These are phyloP conservation scores for Ceratonia siliqua DNA, from an alignment of 306 rosid genomes.

Conservation along the genomic window DNA sequence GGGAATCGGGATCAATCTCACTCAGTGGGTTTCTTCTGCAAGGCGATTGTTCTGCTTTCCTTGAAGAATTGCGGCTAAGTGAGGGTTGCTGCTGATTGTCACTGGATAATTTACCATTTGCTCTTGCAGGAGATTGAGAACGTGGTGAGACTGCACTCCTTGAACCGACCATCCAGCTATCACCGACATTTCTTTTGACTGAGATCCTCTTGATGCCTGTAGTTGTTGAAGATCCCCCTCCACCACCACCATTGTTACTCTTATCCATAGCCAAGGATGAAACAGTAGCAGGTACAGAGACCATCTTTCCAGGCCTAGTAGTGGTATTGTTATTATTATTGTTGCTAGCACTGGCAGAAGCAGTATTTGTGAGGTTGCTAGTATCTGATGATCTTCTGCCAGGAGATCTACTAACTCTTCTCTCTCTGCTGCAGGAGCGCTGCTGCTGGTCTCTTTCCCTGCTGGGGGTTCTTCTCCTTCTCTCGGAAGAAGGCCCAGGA, in stretches of 20 bases:
- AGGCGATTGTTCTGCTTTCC: constrained; percentile 91
- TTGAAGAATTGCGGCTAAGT: constrained; percentile 77
- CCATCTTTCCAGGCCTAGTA: constrained; percentile 82
- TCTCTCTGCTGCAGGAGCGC: constrained; percentile 74
- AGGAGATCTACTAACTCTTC: constrained; percentile 89
- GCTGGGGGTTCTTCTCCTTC: constrained; percentile 93
- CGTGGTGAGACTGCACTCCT: constrained; percentile 77
- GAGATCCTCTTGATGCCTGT: constrained; percentile 59
- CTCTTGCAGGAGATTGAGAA: constrained; percentile 74
- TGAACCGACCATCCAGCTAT: constrained; percentile 39
- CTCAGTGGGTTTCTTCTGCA: constrained; percentile 79
- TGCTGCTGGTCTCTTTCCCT: constrained; percentile 77
- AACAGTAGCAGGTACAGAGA: constrained; percentile 91
- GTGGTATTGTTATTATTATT: constrained; percentile 19
- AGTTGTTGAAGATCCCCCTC: constrained; percentile 46
- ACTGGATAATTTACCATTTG: constrained; percentile 32
- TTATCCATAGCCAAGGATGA: constrained; percentile 77
- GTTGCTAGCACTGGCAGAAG: constrained; percentile 20
- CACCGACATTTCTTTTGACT: constrained; percentile 77
- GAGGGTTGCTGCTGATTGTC: constrained; percentile 63
- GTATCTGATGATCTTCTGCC: constrained; percentile 71
- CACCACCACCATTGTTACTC: constrained; percentile 61
- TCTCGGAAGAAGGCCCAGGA: constrained; percentile 54
- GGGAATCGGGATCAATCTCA: constrained; percentile 75
- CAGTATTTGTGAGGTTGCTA: not conserved